Evolutionary conservation across 2,329 filamentous ascomycete species (phyloP).

Genomic region (Botrytis elliptica): DNA sequence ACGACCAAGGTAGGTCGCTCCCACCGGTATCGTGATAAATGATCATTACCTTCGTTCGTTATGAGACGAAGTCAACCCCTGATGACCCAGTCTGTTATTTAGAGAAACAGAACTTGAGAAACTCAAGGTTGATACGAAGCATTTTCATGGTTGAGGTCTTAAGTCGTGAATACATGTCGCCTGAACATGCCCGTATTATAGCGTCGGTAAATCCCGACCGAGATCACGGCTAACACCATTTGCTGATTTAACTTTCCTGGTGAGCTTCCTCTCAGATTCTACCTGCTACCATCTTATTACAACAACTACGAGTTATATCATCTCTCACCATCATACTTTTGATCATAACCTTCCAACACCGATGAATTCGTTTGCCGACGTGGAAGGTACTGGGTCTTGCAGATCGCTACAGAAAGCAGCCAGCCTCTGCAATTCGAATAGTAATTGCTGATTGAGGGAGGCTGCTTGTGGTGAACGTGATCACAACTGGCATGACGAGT

Average conservation of each 20-base stretch:
- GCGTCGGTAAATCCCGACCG: constrained; percentile 2
- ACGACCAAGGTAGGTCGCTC: background rate
- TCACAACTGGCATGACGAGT: background rate
- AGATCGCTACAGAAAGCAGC: background rate
- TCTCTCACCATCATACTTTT: background rate
- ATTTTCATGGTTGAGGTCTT: background rate
- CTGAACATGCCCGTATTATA: background rate
- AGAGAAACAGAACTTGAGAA: background rate
- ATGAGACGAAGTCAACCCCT: background rate
- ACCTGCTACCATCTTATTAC: background rate
- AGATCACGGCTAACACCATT: background rate
- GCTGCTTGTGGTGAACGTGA: background rate
- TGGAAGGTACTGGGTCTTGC: background rate
- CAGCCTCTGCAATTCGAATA: background rate
- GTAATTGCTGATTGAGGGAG: background rate
- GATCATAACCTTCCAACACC: too few relatives aligned
- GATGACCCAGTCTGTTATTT: background rate
- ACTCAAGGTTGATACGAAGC: background rate
- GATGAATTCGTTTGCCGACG: background rate
- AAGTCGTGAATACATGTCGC: background rate
- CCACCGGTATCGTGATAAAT: background rate
- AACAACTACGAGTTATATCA: background rate
- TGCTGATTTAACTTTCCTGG: background rate
- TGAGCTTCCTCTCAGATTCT: background rate
- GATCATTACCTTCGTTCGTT: background rate